These are phyloP conservation scores for Melampsora medusae DNA, from an alignment of 1,284 basidiomycete genomes.

Conservation along the genomic window DNA sequence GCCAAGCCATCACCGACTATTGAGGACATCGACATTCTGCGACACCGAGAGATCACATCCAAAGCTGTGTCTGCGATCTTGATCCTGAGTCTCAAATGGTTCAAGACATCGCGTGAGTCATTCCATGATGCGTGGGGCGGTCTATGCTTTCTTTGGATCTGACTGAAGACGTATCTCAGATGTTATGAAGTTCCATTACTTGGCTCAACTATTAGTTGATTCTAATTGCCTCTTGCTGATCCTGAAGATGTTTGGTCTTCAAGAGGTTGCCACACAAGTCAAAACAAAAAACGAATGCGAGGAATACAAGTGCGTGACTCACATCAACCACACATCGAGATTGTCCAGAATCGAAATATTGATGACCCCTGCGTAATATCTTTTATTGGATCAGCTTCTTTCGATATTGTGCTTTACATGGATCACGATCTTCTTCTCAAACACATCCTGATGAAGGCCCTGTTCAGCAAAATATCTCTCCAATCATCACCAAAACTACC, in stretches of 20 bases:
- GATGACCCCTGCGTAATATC: neutral
- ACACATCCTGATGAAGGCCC: neutral
- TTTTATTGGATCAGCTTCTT: slow-evolving; percentile 70
- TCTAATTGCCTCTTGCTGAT: slow-evolving; percentile 92
- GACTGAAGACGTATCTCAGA: slow-evolving; percentile 53
- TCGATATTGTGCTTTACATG: slow-evolving; percentile 79
- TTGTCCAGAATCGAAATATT: neutral
- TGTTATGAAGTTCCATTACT: slow-evolving; percentile 96
- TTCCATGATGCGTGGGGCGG: neutral
- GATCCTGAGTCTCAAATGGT: slow-evolving; percentile 89
- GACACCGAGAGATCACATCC: slow-evolving; percentile 95
- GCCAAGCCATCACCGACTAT: slow-evolving; percentile 70
- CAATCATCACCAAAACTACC: slow-evolving; percentile 45
- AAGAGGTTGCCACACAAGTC: slow-evolving; percentile 80
- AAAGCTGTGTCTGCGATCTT: slow-evolving; percentile 96
- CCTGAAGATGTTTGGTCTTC: slow-evolving; percentile 95
- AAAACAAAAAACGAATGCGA: slow-evolving; percentile 83
- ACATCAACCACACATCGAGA: neutral
- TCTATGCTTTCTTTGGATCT: slow-evolving; percentile 9
- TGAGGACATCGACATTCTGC: slow-evolving; percentile 91
- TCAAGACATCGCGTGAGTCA: slow-evolving; percentile 75
- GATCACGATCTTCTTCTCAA: slow-evolving; percentile 38
- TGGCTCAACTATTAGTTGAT: slow-evolving; percentile 89
- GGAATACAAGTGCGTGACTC: slow-evolving; percentile 59
- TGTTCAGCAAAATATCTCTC: slow-evolving; percentile 31